Base-by-base conservation (phyloP, 192 early-diverging fungal species). In the Coemansia sp. region DNA sequence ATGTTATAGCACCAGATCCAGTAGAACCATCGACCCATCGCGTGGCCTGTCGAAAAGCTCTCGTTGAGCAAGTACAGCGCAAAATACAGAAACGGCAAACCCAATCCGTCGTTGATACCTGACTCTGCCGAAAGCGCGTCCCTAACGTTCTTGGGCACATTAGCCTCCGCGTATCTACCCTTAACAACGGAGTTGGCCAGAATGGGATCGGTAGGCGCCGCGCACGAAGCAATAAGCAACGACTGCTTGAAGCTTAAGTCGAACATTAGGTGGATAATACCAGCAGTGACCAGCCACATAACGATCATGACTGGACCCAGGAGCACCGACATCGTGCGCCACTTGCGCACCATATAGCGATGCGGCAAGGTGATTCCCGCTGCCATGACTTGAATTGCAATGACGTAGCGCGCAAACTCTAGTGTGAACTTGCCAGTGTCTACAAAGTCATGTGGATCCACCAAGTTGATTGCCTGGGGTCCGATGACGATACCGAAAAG, bases 161-260 rank as follows among this genome's bases (percentile, higher is more conserved):
- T 92, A 64, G 90, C 90, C 72, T 97, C 95, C 8, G 97, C 95
- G 76, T 97, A 98, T 11, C 90, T 85, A 46, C 97, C 97, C 83
- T 95, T 95, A 58, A 98, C 91, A 3, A 98, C 94, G 12, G 94
- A 94, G 87, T 95, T 97, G 62, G 95, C 92, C 60, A 98, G 82
- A 66, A 97, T 94, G 5, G 96, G 95, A 79, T 98, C 97, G 3
- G 97, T 98, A 9, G 97, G 95, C 15, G 95, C 91, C 18, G 92
- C 81, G 72, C 94, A 95, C 10, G 95, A 89, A 5, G 92, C 90
- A 40, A 98, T 89, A 52, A 92, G 83, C 74, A 98, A 78, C 0
- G 91, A 72, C 70, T 94, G 73, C 52, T 70, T 70, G 47, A 83
- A 83, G 58, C 72, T 66, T 31, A 83, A 60, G 2, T 70, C 38